phyloP scores from a whole-genome alignment of 129 eudicot species.

The Lonicera japonica region DNA sequence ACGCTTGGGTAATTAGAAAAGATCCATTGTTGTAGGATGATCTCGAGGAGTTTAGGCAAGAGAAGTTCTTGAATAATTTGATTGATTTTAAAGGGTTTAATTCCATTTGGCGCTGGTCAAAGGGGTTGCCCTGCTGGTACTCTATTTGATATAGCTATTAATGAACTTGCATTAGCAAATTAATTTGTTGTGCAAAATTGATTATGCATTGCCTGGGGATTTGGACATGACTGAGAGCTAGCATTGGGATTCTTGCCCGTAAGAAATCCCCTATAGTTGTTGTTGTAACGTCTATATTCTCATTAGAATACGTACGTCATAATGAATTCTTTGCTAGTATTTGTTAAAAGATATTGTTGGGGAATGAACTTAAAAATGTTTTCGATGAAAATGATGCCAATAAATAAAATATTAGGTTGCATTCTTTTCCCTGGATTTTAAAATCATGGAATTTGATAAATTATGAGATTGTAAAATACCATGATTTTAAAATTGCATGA shows the following conservation, averaged over 20 bases:
- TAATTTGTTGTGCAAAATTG: conserved; percentile 33
- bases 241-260: conserved; percentile 21
- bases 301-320: too few relatives aligned
- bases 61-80: conserved; percentile 36
- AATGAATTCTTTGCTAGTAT: too few relatives aligned
- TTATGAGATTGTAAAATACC: too few relatives aligned
- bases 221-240: conserved; percentile 49
- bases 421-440: too few relatives aligned
- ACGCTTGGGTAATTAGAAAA: conserved; percentile 52
- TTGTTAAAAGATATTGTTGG: too few relatives aligned
- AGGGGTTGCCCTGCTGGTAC: conserved; percentile 62
- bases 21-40: conserved; percentile 50
- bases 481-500: too few relatives aligned
- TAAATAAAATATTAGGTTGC: too few relatives aligned
- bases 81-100: conserved; percentile 44
- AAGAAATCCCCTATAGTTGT: conserved; percentile 40
- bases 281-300: too few relatives aligned
- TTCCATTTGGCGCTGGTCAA: conserved; percentile 65
- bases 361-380: too few relatives aligned
- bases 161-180: conserved; percentile 43
- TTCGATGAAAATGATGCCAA: too few relatives aligned
- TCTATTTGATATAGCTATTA: conserved; percentile 26
- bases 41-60: conserved; percentile 45
- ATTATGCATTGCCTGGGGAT: conserved; percentile 32
- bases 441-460: too few relatives aligned